Base-by-base conservation (phyloP, 257 asterid species). In the Ehretia macrophylla region DNA sequence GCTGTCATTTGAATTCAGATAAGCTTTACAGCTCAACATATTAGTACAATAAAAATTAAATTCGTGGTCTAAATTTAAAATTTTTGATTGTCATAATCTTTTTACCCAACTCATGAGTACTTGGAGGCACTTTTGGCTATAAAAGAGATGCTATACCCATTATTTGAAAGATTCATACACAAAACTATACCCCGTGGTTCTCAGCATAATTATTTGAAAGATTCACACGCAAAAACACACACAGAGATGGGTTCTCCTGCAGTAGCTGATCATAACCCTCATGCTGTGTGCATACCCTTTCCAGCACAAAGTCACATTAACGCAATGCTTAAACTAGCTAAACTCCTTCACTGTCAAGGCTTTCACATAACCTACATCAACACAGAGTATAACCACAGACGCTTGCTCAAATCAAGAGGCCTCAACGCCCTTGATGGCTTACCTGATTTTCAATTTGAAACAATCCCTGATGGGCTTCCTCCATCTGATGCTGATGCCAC, bases 391-490 rank as follows among this genome's bases (percentile, higher is more conserved):
- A 72, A 67, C 69, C 68, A 68, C 48, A 27, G 17, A 14, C 78
- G 78, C 49, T 21, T 62, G 13, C 59, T 72, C 37, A 57, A 45
- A 11, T 62, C 78, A 55, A 35, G 70, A 16, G 74, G 74, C 5
- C 67, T 47, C 19, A 11, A 32, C 13, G 32, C 63, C 39, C 66
- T 58, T 1, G 71, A 67, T 17, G 67, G 60, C 19, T 44, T 67
- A 21, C 74, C 70, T 0, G 67, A 42, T 19, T 72, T 72, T 17
- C 51, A 22, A 12, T 58, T 67, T 5, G 64, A 59, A 17, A 22
- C 74, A 14, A 73, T 73, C 55, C 74, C 78, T 0, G 78, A 73
- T 19, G 78, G 78, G 0, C 64, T 72, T 14, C 74, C 74, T 5
- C 70, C 63, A 0, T 53, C 74, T 9, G 74, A 67, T 55, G 80